Conservation (phyloP, 2,329 filamentous ascomycete species). For the Cladosporium sp. region DNA sequence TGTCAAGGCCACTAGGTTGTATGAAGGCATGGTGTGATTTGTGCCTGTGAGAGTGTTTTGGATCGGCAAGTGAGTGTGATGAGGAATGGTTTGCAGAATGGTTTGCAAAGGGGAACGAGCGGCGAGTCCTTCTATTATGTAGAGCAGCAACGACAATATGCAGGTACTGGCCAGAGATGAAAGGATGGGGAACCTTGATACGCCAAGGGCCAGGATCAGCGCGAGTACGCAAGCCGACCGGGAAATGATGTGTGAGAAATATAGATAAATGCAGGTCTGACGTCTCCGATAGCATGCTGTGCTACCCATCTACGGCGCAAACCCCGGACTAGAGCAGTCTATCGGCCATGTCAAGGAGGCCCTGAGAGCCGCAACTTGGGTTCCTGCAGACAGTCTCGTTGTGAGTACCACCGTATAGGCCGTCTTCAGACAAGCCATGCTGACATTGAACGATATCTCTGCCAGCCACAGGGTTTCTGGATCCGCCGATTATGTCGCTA, state of each 20-base stretch:
- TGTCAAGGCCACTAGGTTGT: neutral
- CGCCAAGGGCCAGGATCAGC: neutral
- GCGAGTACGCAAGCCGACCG: slow-evolving; percentile 5
- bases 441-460: neutral
- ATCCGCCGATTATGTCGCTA: neutral
- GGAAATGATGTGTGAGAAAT: slow-evolving; percentile 1
- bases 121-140: neutral
- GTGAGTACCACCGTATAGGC: neutral
- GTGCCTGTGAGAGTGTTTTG: neutral
- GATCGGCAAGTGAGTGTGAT: too few relatives aligned
- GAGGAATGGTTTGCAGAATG: too few relatives aligned
- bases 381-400: slow-evolving; percentile 1
- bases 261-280: neutral
- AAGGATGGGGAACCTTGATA: neutral
- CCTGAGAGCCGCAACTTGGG: neutral
- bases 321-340: neutral
- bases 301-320: neutral
- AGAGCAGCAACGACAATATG: neutral
- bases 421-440: neutral
- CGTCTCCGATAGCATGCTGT: slow-evolving; percentile 2
- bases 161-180: neutral
- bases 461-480: neutral
- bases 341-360: neutral
- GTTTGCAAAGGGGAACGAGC: too few relatives aligned
- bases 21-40: neutral